phyloP scores from a whole-genome alignment of 352 stramenopile genomes.

The Globisporangium orthogonon region DNA sequence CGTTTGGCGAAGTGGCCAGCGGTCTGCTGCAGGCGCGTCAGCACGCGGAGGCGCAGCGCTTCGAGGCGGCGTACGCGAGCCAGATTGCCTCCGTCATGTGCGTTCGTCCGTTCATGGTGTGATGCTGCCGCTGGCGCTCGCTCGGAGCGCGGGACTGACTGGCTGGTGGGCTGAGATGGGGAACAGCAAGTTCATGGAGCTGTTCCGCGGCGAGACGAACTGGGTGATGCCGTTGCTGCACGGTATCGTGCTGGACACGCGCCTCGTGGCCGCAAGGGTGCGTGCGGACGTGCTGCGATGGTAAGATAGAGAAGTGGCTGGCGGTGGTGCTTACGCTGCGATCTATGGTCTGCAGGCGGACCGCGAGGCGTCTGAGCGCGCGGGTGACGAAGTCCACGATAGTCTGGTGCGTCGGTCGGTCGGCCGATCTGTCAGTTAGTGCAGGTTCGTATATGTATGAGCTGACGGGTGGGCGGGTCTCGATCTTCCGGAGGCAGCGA shows the following conservation, averaged over 20 bases:
- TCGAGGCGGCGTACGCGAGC: conserved; percentile 49
- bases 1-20: conserved; percentile 54
- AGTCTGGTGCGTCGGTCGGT: conserved; percentile 29
- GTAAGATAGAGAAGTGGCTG: too few relatives aligned
- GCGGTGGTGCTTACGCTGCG: not conserved
- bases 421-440: too few relatives aligned
- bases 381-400: conserved; percentile 73
- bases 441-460: too few relatives aligned
- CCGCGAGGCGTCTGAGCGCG: conserved; percentile 45
- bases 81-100: conserved; percentile 75
- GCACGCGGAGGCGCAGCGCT: conserved; percentile 30
- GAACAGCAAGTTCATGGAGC: conserved; percentile 79
- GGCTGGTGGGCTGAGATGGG: too few relatives aligned
- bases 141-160: too few relatives aligned
- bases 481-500: conserved; percentile 15
- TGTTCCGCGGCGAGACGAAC: conserved; percentile 79
- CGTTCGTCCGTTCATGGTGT: not conserved
- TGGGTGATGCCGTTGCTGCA: conserved; percentile 84
- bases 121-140: too few relatives aligned
- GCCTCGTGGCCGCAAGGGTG: conserved; percentile 56
- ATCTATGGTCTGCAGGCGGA: conserved; percentile 36
- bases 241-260: conserved; percentile 72
- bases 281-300: conserved; percentile 1
- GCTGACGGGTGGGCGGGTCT: too few relatives aligned
- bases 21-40: conserved; percentile 64